phyloP scores from a whole-genome alignment of 2,329 filamentous ascomycete species.

The Truncatella angustata region DNA sequence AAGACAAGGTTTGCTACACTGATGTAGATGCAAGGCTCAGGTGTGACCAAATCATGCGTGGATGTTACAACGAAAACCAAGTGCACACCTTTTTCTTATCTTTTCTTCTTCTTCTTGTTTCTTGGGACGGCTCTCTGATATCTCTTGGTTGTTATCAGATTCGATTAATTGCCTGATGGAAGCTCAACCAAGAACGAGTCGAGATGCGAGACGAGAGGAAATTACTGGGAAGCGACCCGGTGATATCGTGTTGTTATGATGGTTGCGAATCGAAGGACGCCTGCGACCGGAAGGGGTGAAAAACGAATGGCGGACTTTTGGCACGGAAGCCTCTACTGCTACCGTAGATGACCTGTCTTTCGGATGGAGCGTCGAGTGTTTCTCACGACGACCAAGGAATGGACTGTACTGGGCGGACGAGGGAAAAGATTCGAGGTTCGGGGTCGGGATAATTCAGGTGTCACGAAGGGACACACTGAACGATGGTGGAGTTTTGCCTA shows the following conservation, averaged over 20 bases:
- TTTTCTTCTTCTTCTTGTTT: too few species aligned
- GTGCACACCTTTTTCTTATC: constrained; percentile 3
- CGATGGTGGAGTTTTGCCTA: constrained; percentile 15
- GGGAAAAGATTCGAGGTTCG: constrained; percentile 5
- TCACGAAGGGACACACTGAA: constrained; percentile 17
- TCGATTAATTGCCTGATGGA: too few species aligned
- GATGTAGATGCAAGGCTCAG: neutral
- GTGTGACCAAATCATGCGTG: neutral
- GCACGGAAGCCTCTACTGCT: constrained; percentile 42
- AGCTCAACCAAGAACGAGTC: constrained; percentile 24
- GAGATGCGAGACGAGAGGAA: constrained; percentile 16
- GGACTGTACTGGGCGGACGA: too few species aligned
- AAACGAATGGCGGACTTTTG: constrained; percentile 38
- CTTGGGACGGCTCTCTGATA: too few species aligned
- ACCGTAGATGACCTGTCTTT: constrained; percentile 37
- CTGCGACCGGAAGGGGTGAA: constrained; percentile 48
- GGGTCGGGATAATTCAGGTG: constrained; percentile 23
- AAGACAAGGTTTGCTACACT: neutral
- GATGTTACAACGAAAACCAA: neutral
- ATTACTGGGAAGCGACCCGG: neutral
- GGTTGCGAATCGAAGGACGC: constrained; percentile 50
- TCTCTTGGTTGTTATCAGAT: too few species aligned
- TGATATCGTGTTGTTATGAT: constrained; percentile 2
- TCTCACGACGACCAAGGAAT: constrained; percentile 28
- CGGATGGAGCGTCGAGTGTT: constrained; percentile 20